A percentile compares a stretch with the other conserved stretches of the same genome.
phyloP scores from a whole-genome alignment of 441 rosid species.

The Gossypium gossypioides region DNA sequence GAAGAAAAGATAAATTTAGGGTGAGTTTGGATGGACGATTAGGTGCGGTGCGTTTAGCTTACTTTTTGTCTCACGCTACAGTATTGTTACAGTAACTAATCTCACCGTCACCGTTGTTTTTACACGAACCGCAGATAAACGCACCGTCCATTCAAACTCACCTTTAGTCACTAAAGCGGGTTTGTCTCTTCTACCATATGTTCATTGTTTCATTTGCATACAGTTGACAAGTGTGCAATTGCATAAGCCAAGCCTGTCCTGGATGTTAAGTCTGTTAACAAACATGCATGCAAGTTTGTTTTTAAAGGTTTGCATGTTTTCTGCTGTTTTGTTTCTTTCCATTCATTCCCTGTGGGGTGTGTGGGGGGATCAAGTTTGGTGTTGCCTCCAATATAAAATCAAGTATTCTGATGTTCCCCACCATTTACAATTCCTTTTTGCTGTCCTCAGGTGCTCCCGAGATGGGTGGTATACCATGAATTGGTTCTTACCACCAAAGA shows the following conservation, averaged over 20 bases:
- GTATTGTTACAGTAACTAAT: too few relatives aligned
- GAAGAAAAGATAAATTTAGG: background rate
- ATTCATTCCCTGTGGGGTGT: background rate
- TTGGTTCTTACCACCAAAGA: conserved; percentile 89
- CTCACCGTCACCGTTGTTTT: too few relatives aligned
- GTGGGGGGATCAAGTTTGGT: background rate
- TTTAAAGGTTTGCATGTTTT: background rate
- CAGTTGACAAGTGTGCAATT: background rate
- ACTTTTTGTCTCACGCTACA: too few relatives aligned
- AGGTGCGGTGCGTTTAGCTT: too few relatives aligned
- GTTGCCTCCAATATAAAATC: background rate
- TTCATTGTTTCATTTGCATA: background rate
- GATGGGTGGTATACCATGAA: conserved; percentile 93
- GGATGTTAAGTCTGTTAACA: background rate
- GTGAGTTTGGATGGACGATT: too few relatives aligned
- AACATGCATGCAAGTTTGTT: background rate
- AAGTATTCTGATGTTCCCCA: background rate
- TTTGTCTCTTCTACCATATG: background rate
- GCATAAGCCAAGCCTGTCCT: background rate
- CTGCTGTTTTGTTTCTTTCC: background rate
- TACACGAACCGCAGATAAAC: too few relatives aligned
- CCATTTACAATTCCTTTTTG: background rate
- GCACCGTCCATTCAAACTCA: too few relatives aligned
- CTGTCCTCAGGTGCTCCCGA: conserved; percentile 59
- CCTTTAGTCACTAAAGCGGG: background rate